Percentiles rank a stretch among this genome's conserved stretches.
Conservation (phyloP, 768 basidiomycete genomes). For the Tulasnella sp. region DNA sequence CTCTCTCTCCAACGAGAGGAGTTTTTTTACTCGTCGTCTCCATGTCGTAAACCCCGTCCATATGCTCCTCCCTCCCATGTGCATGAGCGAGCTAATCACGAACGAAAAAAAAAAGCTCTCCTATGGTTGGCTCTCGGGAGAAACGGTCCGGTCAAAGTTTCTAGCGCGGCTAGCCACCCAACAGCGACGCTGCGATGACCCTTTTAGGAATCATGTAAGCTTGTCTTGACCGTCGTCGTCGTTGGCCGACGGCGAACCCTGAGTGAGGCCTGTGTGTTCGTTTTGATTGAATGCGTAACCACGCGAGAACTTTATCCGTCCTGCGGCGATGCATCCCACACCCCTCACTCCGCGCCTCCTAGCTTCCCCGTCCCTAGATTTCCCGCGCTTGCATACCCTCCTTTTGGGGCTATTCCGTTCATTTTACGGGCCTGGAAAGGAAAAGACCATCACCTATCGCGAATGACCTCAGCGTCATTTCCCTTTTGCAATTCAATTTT, state of each 20-base stretch:
- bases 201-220: background rate
- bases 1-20: background rate
- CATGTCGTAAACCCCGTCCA: slow-evolving; percentile 3
- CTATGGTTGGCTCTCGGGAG: background rate
- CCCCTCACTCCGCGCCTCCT: background rate
- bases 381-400: background rate
- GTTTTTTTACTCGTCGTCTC: background rate
- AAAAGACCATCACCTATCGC: background rate
- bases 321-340: background rate
- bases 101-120: background rate
- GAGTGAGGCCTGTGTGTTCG: background rate
- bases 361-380: background rate
- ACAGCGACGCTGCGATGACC: background rate
- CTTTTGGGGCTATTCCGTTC: background rate
- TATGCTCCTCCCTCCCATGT: background rate
- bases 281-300: background rate
- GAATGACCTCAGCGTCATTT: background rate
- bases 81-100: background rate
- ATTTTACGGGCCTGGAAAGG: background rate
- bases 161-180: slow-evolving; percentile 7
- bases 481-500: background rate
- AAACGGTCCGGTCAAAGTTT: background rate
- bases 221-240: background rate
- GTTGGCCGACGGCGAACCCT: slow-evolving; percentile 4
- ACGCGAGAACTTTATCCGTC: slow-evolving; percentile 1